Evolutionary conservation across 495 filamentous ascomycete genomes (phyloP).

Genomic region (Amniculicola lignicola): DNA sequence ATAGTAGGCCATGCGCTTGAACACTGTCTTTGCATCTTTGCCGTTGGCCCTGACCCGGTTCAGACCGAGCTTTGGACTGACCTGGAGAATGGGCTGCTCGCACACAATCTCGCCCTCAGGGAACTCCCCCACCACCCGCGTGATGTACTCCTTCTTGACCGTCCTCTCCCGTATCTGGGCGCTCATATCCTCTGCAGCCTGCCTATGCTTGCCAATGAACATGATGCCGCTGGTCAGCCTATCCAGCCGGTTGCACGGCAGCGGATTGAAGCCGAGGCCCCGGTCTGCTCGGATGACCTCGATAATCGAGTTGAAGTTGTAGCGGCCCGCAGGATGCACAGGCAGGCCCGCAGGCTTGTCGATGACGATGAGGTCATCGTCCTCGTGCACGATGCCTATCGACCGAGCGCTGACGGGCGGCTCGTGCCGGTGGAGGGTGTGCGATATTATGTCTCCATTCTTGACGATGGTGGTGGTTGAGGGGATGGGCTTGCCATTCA

Average conservation of each 20-base stretch:
- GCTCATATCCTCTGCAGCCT: slow-evolving; percentile 73
- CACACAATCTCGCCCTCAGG: slow-evolving; percentile 75
- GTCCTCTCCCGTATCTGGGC: slow-evolving; percentile 67
- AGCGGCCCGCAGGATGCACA: slow-evolving; percentile 90
- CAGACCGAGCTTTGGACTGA: slow-evolving; percentile 90
- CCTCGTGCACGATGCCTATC: slow-evolving; percentile 82
- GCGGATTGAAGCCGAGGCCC: slow-evolving; percentile 63
- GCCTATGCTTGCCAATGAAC: slow-evolving; percentile 86
- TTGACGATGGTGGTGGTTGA: slow-evolving; percentile 58
- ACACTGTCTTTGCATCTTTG: slow-evolving; percentile 84
- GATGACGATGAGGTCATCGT: slow-evolving; percentile 87
- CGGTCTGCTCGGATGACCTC: slow-evolving; percentile 88
- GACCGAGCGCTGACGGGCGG: slow-evolving; percentile 80
- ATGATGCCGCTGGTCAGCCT: slow-evolving; percentile 91
- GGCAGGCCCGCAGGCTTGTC: slow-evolving; percentile 94
- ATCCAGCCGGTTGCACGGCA: slow-evolving; percentile 92
- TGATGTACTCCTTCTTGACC: slow-evolving; percentile 91
- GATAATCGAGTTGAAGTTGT: slow-evolving; percentile 88
- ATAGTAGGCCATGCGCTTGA: slow-evolving; percentile 85
- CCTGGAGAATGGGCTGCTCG: slow-evolving; percentile 87
- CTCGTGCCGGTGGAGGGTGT: slow-evolving; percentile 94
- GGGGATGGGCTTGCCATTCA: slow-evolving; percentile 65
- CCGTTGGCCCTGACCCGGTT: slow-evolving; percentile 91
- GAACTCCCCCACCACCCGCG: slow-evolving; percentile 85
- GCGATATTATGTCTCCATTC: slow-evolving; percentile 83